Base-by-base conservation (phyloP, 768 basidiomycete species). In the Nidularia pulvinata region DNA sequence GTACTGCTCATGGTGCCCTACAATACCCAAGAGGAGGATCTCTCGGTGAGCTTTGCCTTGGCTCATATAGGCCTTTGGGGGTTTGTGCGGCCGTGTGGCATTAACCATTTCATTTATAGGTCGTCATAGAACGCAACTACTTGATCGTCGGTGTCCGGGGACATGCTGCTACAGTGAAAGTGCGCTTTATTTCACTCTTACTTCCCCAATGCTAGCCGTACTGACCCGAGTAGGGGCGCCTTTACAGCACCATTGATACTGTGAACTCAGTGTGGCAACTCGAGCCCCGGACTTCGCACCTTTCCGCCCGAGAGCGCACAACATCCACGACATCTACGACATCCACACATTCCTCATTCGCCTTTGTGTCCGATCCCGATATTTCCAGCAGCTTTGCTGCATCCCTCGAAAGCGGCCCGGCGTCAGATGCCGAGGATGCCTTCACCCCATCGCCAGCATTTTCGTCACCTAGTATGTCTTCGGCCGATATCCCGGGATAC, bases 301-400 rank as follows among this genome's bases (percentile, higher is more conserved):
- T 78, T 42, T 80, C 83, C 0, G 73, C 76, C 13, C 76, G 91
- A 61, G 89, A 87, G 54, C 85, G 89, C 16, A 92, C 91, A 0
- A 85, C 83, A 2, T 91, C 89, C 11, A 84, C 87, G 11, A 73
- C 85, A 5, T 91, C 90, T 7, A 89, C 88, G 1, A 72, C 85
- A 0, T 91, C 89, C 3, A 88, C 88, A 0, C 88, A 83, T 32
- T 93, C 91, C 16, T 93, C 91, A 0, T 93, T 85, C 60, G 90
- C 91, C 4, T 78, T 91, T 52, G 77, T 93, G 7, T 91, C 91
- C n/a, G 91, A 93, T 59, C 84, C 84, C 2, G 91, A 93, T 58
- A 87, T 92, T 49, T 90, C 90, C 4, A 91, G 89, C 69, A 89
- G 87, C 65, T 91, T 92, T 58, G 88, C 89, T 1, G 89, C 88